phyloP scores from a whole-genome alignment of 495 filamentous ascomycete genomes.

The Neurospora sp. region DNA sequence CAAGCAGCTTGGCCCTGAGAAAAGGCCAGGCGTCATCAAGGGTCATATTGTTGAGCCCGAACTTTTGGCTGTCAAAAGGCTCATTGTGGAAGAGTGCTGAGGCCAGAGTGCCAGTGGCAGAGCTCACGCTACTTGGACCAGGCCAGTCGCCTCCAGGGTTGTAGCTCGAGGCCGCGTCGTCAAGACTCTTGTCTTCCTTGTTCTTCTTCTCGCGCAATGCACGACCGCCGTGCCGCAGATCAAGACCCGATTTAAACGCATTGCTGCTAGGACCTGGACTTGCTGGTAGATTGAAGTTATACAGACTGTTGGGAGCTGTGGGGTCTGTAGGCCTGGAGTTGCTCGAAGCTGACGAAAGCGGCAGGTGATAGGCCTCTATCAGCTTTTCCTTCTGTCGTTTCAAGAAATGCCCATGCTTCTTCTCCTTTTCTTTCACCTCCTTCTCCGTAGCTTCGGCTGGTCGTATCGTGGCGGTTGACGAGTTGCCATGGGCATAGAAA shows the following conservation, averaged over 20 bases:
- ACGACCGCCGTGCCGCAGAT: conserved; percentile 75
- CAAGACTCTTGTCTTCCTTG: conserved; percentile 57
- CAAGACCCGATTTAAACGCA: conserved; percentile 70
- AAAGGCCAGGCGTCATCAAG: conserved; percentile 93
- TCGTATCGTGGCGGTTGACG: conserved; percentile 69
- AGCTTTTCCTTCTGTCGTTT: conserved; percentile 87
- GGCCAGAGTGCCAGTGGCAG: conserved; percentile 19
- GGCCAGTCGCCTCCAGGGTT: conserved; percentile 38
- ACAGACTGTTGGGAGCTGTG: conserved; percentile 72
- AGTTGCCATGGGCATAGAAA: conserved; percentile 75
- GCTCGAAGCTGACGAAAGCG: conserved; percentile 80
- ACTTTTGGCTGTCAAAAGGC: conserved; percentile 38
- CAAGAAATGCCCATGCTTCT: conserved; percentile 67
- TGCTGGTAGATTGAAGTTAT: conserved; percentile 58
- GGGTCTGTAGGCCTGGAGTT: conserved; percentile 84
- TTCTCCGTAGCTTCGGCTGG: conserved; percentile 30
- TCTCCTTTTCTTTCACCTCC: conserved; percentile 52
- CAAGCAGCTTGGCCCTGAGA: conserved; percentile 78
- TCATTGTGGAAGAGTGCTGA: conserved; percentile 35
- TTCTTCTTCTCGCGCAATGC: conserved; percentile 84
- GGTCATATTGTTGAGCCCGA: conserved; percentile 71
- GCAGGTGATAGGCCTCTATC: conserved; percentile 68
- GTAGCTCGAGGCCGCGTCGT: conserved; percentile 29
- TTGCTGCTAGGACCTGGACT: conserved; percentile 61
- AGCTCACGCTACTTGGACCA: conserved; percentile 39